Conservation (phyloP, 306 rosid species). For the Hippophae tibetana region DNA sequence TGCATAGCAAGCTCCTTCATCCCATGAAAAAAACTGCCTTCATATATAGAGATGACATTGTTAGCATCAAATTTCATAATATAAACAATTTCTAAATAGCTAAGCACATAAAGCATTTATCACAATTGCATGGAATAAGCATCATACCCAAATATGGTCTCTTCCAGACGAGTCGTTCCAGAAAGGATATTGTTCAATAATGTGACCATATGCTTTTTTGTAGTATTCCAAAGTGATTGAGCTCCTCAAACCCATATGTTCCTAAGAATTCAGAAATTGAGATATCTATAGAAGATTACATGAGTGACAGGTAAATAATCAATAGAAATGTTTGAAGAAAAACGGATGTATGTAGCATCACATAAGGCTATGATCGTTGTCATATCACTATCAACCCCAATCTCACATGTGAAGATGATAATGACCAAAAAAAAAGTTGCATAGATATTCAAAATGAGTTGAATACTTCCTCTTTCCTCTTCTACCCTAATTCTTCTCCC, state of each 20-base stretch:
- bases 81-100: slow-evolving; percentile 1
- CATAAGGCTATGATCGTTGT: too few species aligned
- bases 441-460: too few species aligned
- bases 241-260: slow-evolving; percentile 81
- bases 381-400: too few species aligned
- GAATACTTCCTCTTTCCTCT: too few species aligned
- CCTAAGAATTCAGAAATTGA: slow-evolving; percentile 32
- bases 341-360: too few species aligned
- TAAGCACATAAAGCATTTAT: slow-evolving; percentile 7
- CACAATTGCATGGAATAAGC: not conserved
- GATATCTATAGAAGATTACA: too few species aligned
- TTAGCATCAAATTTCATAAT: slow-evolving; percentile 20
- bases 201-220: slow-evolving; percentile 63
- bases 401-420: too few species aligned
- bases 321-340: too few species aligned
- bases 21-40: slow-evolving; percentile 97
- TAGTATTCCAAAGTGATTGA: slow-evolving; percentile 80
- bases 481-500: too few species aligned
- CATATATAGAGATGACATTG: slow-evolving; percentile 29
- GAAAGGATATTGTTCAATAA: slow-evolving; percentile 56
- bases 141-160: slow-evolving; percentile 91
- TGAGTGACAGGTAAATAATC: too few species aligned
- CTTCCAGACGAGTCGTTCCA: slow-evolving; percentile 92
- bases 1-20: slow-evolving; percentile 99
- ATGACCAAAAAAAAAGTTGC: too few species aligned